Base-by-base conservation (phyloP, 2,329 filamentous ascomycete genomes). In the Exophiala lecanii-corni region DNA sequence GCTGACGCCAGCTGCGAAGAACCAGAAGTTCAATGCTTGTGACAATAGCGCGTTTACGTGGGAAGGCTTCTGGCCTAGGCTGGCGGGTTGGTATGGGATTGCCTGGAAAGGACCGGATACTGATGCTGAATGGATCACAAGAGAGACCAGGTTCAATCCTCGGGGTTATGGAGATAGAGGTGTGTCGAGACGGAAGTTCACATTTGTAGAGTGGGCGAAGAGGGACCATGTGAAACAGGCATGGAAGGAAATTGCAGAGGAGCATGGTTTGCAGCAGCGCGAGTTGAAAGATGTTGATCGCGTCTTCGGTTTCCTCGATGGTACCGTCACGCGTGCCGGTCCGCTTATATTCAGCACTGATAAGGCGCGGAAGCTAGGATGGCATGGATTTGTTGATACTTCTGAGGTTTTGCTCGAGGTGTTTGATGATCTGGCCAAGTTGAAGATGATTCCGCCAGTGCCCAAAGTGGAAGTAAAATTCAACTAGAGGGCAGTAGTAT, bases 21-120 rank as follows among this genome's bases (percentile, higher is more conserved):
- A 73, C 44, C 57, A 76, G 53, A 67, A 63, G 16, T 75, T 76
- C 59, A 77, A 77, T 45, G 65, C 67, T 0, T 59, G 57, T 19
- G 72, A 78, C 38, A 66, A 65, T 4, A 63, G 58, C 12, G 59
- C 61, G 0, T 69, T 74, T 17, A 69, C 67, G 0, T 74, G 69
- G 66, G 69, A 68, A 1, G 61, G 63, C 17, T 65, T 73, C 41
- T 76, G 70, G 68, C 65, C 67, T 0, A 63, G 66, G 44, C 57
- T 74, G 7, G 72, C 70, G 0, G 55, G 55, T 4, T 70, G 68
- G 63, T 74, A 69, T 52, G 61, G 62, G 0, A 57, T 70, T 0
- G 50, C 57, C 7, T 69, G 64, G 54, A 57, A 43, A 1, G 55
- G 55, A 3, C 67, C 62, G 37, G 55, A 51, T 18, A 19, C 43